phyloP scores from a whole-genome alignment of 2,329 filamentous ascomycete species.

The Chrysosporium keratinophilum region DNA sequence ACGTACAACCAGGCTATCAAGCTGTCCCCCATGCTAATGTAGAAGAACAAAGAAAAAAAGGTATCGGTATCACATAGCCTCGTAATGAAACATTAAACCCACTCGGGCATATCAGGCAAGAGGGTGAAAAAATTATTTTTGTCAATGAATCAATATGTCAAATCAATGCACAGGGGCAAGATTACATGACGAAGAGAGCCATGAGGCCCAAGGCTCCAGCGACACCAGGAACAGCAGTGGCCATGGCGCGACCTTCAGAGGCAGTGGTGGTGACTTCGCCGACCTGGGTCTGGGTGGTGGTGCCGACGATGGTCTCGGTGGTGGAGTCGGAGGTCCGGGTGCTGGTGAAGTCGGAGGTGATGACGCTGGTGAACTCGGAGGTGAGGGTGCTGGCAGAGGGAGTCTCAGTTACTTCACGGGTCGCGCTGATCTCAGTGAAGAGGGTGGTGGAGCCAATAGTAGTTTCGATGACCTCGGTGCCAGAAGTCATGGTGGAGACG shows the following conservation, averaged over 20 bases:
- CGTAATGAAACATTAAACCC: neutral
- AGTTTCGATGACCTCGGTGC: conserved; percentile 12
- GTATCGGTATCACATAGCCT: neutral
- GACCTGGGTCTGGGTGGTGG: conserved; percentile 14
- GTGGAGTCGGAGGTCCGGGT: conserved; percentile 20
- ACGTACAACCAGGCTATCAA: no score
- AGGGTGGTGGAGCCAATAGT: conserved; percentile 22
- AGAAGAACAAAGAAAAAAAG: neutral
- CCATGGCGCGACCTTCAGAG: conserved; percentile 7
- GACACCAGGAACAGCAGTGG: conserved; percentile 10
- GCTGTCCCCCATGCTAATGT: no score
- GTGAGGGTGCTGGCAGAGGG: conserved; percentile 16
- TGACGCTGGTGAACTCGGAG: conserved; percentile 21
- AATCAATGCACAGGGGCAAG: neutral
- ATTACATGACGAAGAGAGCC: conserved; percentile 11
- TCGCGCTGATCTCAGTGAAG: conserved; percentile 13
- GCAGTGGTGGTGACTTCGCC: neutral
- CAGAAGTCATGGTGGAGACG: conserved; percentile 12
- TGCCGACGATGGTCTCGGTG: conserved; percentile 21
- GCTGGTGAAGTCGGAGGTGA: conserved; percentile 19
- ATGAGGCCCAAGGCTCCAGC: conserved; percentile 12
- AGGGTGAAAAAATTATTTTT: neutral
- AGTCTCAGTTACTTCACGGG: conserved; percentile 11
- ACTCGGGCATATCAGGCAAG: no score
- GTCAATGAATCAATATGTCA: neutral